Evolutionary conservation across 2,329 filamentous ascomycete species (phyloP).

Genomic region (Calonectria crousiana): DNA sequence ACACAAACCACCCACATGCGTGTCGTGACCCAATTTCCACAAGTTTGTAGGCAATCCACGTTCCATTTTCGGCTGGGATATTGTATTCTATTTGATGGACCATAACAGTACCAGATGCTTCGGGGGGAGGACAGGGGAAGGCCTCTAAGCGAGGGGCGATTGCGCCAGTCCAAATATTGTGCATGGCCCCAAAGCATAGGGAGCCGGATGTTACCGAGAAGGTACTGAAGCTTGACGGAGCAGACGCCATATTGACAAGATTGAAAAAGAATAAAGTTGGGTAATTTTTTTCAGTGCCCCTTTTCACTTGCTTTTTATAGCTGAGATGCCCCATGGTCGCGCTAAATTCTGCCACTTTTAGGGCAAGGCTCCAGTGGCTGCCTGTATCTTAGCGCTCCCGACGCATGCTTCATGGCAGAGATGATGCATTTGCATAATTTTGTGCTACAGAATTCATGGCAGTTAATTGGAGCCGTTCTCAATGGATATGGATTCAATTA

Average conservation of each 20-base stretch:
- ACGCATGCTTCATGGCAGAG: background rate
- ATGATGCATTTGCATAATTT: background rate
- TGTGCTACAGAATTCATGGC: background rate
- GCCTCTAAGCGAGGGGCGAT: background rate
- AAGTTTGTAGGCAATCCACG: slow-evolving; percentile 10
- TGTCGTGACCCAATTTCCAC: background rate
- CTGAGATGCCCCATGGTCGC: background rate
- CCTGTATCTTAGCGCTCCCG: background rate
- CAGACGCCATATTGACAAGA: background rate
- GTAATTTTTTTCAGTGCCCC: background rate
- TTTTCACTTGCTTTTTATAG: background rate
- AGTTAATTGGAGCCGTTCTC: no score
- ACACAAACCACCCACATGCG: slow-evolving; percentile 6
- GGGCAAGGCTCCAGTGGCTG: background rate
- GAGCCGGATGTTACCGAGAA: slow-evolving; percentile 12
- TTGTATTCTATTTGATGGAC: slow-evolving; percentile 10
- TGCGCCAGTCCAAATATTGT: slow-evolving; percentile 17
- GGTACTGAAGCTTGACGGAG: background rate
- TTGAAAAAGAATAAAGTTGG: background rate
- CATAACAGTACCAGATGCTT: background rate
- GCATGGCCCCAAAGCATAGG: slow-evolving; percentile 16
- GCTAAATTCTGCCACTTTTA: background rate
- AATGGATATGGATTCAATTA: background rate
- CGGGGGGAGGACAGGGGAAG: background rate
- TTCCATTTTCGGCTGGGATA: slow-evolving; percentile 10